A percentile compares a stretch with the other conserved stretches of the same genome.
These are phyloP conservation scores for Herpotrichia juniperi DNA, from an alignment of 2,329 filamentous ascomycete species.

Conservation along the genomic window DNA sequence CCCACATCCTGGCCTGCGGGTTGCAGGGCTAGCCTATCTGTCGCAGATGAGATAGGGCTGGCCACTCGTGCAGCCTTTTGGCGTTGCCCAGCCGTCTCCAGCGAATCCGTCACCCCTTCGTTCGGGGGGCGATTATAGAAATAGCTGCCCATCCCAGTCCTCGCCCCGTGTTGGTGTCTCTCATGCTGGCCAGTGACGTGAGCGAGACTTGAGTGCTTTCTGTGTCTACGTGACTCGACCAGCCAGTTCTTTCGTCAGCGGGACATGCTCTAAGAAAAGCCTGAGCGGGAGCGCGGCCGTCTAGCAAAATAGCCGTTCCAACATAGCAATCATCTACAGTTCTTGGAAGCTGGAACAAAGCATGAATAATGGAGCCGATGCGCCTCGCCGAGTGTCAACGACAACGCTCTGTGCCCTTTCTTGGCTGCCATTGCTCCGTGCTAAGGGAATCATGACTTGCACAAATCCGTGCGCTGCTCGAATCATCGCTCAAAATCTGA, in stretches of 20 bases:
- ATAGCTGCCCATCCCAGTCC: conserved; percentile 4
- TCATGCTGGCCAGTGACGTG: conserved; percentile 31
- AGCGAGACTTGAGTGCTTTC: conserved; percentile 16
- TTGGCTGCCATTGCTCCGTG: conserved; percentile 30
- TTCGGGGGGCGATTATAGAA: conserved; percentile 7
- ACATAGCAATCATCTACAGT: neutral
- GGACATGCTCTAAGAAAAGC: conserved; percentile 20
- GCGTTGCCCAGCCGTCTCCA: conserved; percentile 2
- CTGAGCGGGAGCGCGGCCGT: conserved; percentile 2
- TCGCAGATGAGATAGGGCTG: conserved; percentile 40
- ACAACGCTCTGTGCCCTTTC: conserved; percentile 14
- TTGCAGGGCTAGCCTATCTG: conserved; percentile 20
- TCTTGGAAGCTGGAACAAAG: neutral
- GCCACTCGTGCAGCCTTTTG: conserved; percentile 31
- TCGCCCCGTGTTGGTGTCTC: conserved; percentile 30
- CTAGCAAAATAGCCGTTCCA: neutral
- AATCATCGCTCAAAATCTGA: conserved; percentile 34
- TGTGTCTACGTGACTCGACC: conserved; percentile 33
- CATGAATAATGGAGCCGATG: conserved; percentile 24
- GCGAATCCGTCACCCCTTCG: conserved; percentile 2
- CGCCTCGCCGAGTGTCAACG: conserved; percentile 20
- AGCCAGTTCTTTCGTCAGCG: conserved; percentile 34
- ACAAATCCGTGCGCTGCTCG: conserved; percentile 25
- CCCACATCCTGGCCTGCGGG: conserved; percentile 30
- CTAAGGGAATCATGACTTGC: conserved; percentile 23